Evolutionary conservation across 306 rosid genomes (phyloP), one percentile per base, ranked within the genome.

Genomic region (Trifolium repens): DNA sequence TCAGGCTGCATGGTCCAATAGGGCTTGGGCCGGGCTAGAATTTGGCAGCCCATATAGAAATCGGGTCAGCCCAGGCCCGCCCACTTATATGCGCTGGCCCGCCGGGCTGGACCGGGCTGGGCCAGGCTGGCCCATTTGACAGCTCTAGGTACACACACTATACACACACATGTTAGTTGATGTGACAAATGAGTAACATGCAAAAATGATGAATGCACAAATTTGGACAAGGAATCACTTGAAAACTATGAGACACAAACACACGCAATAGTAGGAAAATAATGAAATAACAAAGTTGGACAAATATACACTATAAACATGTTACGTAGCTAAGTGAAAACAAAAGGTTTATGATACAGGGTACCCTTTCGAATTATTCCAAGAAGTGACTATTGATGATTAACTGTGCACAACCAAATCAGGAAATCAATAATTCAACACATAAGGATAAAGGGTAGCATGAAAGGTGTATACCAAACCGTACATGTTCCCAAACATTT

Each of bases 401-500:
- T 73, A 79, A 77, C 69, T 67, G 74, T 74, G 82, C 65, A 78
- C 53, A 44, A 74, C 89, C 87, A 82, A 82, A 84, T 84, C 77
- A 78, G 85, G 90, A 76, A 88, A 79, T 11, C 84, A 88, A 88
- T 84, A 86, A 86, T 86, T 57, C 76, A 72, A 1, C 76, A 69
- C 17, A 60, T 80, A 30, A 60, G 85, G 84, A 71, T 81, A 80
- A 76, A 79, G 71, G 26, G 30, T 64, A 17, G 71, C 12, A 61
- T 84, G 81, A 81, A 78, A 81, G 83, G 67, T 74, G 85, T 59
- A 60, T 81, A 24, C 40, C 70, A 68, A 74, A 37, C 67, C 69
- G 78, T 75, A 75, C 79, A 66, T 77, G 79, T 84, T 30, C 47
- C 55, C 40, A 8, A 63, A 16, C 64, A 62, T 50, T 30, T 68